Base-by-base conservation (phyloP, 352 stramenopile species). In the Thalassiosira ordinaria region DNA sequence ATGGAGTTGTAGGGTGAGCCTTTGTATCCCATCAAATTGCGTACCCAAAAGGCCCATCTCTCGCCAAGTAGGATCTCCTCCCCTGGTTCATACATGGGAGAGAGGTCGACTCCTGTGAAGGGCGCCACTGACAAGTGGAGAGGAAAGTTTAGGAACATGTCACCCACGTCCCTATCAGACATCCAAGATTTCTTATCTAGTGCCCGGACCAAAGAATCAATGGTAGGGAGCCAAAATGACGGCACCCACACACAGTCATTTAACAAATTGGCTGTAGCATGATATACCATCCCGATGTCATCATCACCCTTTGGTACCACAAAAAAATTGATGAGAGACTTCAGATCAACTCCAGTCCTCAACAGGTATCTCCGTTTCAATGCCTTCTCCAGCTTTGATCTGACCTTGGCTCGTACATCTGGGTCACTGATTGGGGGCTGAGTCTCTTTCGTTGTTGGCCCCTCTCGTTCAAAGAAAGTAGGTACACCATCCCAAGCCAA, bases 131-230 rank as follows among this genome's bases (percentile, higher is more conserved):
- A 16, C 14, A 2, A 1, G 16, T 56, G 59, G 8, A 56, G 41
- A n/a, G 37, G 2, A 26, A 56, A 67, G 22, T 67, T 88, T 1
- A 85, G 35, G 64, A 90, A 90, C 70, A 80, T 80, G 44, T 89
- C 74, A 13, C 74, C 83, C 49, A 82, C 35, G 47, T 90, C 80
- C 11, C 56, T 55, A 29, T 90, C 77, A 3, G 22, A 24, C 67
- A 80, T 65, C 8, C 33, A 82, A 0, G 51, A 61, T 0, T 51
- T 14, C 0, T 31, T 13, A 11, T 70, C 55, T 3, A 84, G 31
- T 20, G 20, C 26, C 0, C 66, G 62, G 9, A 80, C 7, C 13
- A 77, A n/a, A 22, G 71, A 53, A 14, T 78, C 29, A 5, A 65
- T 22, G 0, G 51, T 59, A 13, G 65, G 68, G 0, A 78, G 14